These are phyloP conservation scores for Stephania cephalantha DNA, from an alignment of 164 flowering plant species.

Conservation along the genomic window DNA sequence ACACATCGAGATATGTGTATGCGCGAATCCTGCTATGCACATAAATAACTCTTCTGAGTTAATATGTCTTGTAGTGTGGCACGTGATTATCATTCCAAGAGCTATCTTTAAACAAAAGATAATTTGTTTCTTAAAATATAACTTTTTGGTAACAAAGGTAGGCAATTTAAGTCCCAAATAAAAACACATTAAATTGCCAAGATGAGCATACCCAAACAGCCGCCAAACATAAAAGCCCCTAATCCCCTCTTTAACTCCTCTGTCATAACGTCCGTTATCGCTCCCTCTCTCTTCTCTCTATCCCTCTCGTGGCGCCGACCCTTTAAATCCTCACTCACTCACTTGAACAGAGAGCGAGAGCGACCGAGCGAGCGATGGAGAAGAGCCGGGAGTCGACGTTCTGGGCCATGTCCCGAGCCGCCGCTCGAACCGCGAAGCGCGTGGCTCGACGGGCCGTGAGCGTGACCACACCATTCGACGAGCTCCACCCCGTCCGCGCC, in stretches of 20 bases:
- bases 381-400: slow-evolving; percentile 28
- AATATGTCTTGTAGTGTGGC: no score
- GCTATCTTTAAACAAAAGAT: no score
- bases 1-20: no score
- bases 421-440: slow-evolving; percentile 45
- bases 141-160: no score
- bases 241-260: not conserved
- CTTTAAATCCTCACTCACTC: not conserved
- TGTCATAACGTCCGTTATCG: not conserved
- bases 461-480: slow-evolving; percentile 62
- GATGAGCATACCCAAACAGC: not conserved
- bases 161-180: no score
- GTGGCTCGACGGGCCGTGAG: slow-evolving; percentile 48
- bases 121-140: no score
- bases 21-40: no score
- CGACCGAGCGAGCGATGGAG: slow-evolving; percentile 9
- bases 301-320: no score
- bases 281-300: not conserved
- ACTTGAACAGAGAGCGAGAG: not conserved
- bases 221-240: not conserved
- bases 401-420: slow-evolving; percentile 39
- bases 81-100: no score
- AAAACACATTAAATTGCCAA: not conserved
- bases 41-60: no score
- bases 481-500: slow-evolving; percentile 49